A percentile compares a stretch with the other conserved stretches of the same genome.
Evolutionary conservation across 257 asterid species (phyloP).

Genomic region (Solanum raphanifolium): DNA sequence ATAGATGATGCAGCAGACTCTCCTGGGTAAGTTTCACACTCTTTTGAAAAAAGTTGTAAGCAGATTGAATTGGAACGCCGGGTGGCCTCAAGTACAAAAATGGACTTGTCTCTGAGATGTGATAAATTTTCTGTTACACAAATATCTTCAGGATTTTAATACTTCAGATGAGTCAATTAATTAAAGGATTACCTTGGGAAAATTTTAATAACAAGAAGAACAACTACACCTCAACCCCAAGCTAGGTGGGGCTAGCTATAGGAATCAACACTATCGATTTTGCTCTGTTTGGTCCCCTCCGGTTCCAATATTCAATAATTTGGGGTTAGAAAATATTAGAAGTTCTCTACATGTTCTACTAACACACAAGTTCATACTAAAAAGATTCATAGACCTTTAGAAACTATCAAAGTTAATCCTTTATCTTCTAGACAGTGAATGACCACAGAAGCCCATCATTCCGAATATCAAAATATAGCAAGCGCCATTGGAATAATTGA

Average conservation of each 20-base stretch:
- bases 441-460: not conserved
- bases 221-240: not conserved
- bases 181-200: not conserved
- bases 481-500: not conserved
- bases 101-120: slow-evolving; percentile 52
- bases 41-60: slow-evolving; percentile 75
- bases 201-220: not conserved
- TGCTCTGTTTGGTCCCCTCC: not conserved
- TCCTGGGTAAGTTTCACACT: slow-evolving; percentile 74
- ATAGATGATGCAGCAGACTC: slow-evolving; percentile 81
- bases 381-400: not conserved
- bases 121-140: slow-evolving; percentile 76
- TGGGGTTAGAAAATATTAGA: not conserved
- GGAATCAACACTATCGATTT: not conserved
- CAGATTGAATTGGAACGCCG: slow-evolving; percentile 80
- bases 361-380: not conserved
- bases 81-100: slow-evolving; percentile 79
- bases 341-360: not conserved
- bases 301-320: not conserved
- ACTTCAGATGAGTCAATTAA: not conserved
- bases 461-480: not conserved
- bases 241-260: not conserved
- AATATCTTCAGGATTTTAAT: slow-evolving; percentile 32
- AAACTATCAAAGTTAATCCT: not conserved
- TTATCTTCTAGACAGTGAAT: not conserved